Evolutionary conservation across 148 eudicot species (phyloP).

Genomic region (Heliosperma pusillum): DNA sequence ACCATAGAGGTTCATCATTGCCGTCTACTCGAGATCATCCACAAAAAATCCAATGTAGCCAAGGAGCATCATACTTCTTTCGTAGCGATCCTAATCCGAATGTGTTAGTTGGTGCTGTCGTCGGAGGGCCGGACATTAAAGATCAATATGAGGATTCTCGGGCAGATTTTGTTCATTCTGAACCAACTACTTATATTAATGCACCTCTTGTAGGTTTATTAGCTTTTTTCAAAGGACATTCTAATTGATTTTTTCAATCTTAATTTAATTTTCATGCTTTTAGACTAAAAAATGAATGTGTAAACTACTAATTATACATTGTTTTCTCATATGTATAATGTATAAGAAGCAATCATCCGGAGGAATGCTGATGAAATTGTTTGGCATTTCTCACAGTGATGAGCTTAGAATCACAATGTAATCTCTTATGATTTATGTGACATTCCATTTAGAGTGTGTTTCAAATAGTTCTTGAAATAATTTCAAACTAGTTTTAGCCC

Average conservation of each 20-base stretch:
- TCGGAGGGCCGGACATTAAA: slow-evolving; percentile 51
- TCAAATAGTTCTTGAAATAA: no score
- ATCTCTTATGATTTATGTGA: background rate
- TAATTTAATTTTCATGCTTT: background rate
- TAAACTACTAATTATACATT: background rate
- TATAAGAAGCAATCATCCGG: slow-evolving; percentile 10
- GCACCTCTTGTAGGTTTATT: slow-evolving; percentile 63
- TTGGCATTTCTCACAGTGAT: slow-evolving; percentile 9
- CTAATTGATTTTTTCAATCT: background rate
- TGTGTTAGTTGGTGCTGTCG: slow-evolving; percentile 49
- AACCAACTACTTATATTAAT: slow-evolving; percentile 63
- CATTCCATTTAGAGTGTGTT: no score
- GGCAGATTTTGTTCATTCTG: slow-evolving; percentile 32
- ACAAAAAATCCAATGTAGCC: slow-evolving; percentile 32
- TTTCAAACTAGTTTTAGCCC: no score
- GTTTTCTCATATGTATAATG: background rate
- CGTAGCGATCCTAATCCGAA: slow-evolving; percentile 48
- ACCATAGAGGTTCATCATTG: slow-evolving; percentile 58
- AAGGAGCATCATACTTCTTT: slow-evolving; percentile 38
- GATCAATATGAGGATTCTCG: slow-evolving; percentile 45
- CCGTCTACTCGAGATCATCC: slow-evolving; percentile 43
- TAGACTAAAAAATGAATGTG: background rate
- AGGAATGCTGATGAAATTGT: slow-evolving; percentile 1
- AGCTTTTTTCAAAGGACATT: slow-evolving; percentile 44
- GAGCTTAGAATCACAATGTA: background rate